Conservation (phyloP, 495 filamentous ascomycete genomes). For the Sordaria brevicollis region DNA sequence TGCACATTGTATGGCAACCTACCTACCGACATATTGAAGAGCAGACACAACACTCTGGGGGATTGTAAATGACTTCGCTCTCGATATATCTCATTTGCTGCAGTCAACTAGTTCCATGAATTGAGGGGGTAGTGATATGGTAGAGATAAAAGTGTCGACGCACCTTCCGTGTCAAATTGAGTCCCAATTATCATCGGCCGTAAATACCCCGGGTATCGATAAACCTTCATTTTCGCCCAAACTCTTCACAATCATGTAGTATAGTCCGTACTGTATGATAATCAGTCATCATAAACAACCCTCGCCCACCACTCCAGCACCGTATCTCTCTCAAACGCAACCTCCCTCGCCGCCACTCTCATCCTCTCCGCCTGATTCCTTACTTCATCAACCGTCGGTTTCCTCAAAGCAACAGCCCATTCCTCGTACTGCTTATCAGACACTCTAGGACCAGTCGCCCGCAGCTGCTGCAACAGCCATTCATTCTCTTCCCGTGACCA, state of each 20-base stretch:
- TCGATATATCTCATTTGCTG: not conserved
- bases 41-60: not conserved
- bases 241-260: too few species aligned
- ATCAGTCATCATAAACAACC: not conserved
- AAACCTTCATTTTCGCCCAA: not conserved
- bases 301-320: not conserved
- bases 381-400: not conserved
- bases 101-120: not conserved
- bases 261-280: too few species aligned
- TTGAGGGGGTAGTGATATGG: not conserved
- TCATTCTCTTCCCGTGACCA: not conserved
- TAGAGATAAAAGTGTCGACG: not conserved
- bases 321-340: not conserved
- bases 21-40: too few species aligned
- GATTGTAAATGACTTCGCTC: not conserved
- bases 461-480: not conserved
- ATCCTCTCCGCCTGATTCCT: not conserved
- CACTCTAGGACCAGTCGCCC: not conserved
- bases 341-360: not conserved
- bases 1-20: not conserved
- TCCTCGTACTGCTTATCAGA: not conserved
- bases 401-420: not conserved
- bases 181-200: not conserved
- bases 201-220: not conserved
- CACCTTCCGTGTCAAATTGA: not conserved